These are phyloP conservation scores for Hypoxylon cercidicola DNA, from an alignment of 495 filamentous ascomycete species.

Conservation along the genomic window DNA sequence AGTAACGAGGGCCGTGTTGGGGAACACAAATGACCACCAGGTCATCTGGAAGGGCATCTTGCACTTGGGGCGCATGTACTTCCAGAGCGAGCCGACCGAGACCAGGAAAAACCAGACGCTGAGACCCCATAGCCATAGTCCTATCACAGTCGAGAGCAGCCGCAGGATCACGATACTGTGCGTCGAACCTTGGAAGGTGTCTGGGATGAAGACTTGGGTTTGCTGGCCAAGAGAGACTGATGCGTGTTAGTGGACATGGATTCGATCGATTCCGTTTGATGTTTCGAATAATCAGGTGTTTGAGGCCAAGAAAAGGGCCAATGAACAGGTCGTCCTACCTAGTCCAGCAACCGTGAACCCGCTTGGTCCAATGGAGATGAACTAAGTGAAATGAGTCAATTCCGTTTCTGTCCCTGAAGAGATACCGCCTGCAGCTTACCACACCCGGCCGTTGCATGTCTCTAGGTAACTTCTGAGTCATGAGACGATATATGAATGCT, in stretches of 20 bases:
- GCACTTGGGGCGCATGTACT: conserved; percentile 65
- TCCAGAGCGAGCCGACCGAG: conserved; percentile 77
- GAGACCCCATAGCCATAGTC: conserved; percentile 86
- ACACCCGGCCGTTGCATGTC: conserved; percentile 82
- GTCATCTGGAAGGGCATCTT: conserved; percentile 85
- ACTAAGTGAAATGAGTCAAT: conserved; percentile 47
- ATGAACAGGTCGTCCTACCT: conserved; percentile 28
- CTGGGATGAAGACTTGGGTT: conserved; percentile 51
- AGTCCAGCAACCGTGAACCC: conserved; percentile 82
- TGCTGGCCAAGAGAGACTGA: conserved; percentile 56
- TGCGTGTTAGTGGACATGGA: conserved; percentile 9
- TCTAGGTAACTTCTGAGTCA: conserved; percentile 88
- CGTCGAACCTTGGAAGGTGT: conserved; percentile 49
- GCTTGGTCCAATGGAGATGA: conserved; percentile 82
- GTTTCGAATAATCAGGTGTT: background rate
- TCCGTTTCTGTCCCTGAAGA: background rate
- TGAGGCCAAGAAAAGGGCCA: background rate
- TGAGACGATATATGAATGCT: conserved; percentile 86
- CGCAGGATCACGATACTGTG: conserved; percentile 53
- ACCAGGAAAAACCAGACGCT: conserved; percentile 90
- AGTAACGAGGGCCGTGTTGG: conserved; percentile 80
- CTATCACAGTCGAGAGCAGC: conserved; percentile 56
- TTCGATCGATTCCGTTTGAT: too few species aligned
- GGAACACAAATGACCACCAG: conserved; percentile 90
- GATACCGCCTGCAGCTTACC: conserved; percentile 42